Evolutionary conservation across 306 rosid genomes (phyloP), one percentile per base, ranked within the genome.

Genomic region (Geum urbanum): DNA sequence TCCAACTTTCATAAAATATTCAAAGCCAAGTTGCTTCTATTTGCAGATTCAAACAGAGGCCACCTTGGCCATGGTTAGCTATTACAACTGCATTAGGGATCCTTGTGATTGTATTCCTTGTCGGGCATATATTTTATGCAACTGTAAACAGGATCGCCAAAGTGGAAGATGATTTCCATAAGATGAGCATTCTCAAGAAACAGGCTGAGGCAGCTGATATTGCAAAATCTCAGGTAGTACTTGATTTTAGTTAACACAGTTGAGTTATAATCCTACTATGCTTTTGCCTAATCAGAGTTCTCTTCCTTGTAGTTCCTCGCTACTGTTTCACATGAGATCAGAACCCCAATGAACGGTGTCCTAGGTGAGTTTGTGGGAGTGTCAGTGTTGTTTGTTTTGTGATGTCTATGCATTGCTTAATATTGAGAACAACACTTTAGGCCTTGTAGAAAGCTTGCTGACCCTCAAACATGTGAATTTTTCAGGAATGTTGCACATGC

Each of bases 261-360:
- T 47, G 15, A 15, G 69, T 63, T 27, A 37, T 61, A 71, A 73
- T 79, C 65, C 50, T 46, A 20, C 49, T 71, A 13, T 63, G 18
- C 55, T 67, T 70, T 58, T 67, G 50, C 70, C 69, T 81, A 66
- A 79, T 79, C 64, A n/a, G 65, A 65, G 72, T 27, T 66, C 10
- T 71, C 56, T 68, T 71, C 47, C 70, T 16, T 85, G 86, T 81
- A 94, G 99, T 94, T 94, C 78, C 96, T 94, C 59, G 99, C 99
- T 40, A 94, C 99, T 13, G 99, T 94, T 71, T 94, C 99, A 66
- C 97, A 94, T 58, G 99, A 94, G 85, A 94, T 94, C 85, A 84
- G 99, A 79, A 91, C 99, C 35, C 99, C 99, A 54, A 94, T 94
- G 99, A 94, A 91, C 57, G 99, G 99, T 69, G 97, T 94, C 77